Conservation (phyloP, 1,284 basidiomycete genomes). For the Heterobasidion parviporum region DNA sequence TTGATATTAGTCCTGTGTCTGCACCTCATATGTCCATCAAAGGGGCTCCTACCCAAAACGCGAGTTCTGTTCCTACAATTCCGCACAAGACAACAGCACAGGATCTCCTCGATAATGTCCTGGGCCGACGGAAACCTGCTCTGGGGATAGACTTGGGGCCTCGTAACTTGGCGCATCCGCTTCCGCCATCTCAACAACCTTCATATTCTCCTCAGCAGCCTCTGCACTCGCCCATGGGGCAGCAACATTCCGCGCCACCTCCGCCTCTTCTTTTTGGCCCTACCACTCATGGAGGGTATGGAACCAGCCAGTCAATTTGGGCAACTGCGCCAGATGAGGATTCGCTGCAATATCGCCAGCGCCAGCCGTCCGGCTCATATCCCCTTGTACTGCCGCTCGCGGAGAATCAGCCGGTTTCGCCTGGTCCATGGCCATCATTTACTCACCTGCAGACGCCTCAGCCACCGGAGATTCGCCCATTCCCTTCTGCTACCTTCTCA, state of each 20-base stretch:
- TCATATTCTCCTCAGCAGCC: slow-evolving; percentile 2
- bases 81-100: slow-evolving; percentile 41
- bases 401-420: background rate
- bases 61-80: background rate
- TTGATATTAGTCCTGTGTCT: background rate
- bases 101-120: slow-evolving; percentile 52
- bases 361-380: slow-evolving; percentile 3
- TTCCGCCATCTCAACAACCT: slow-evolving; percentile 1
- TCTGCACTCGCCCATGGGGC: slow-evolving; percentile 5
- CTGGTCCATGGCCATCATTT: slow-evolving; percentile 7
- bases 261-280: slow-evolving; percentile 34
- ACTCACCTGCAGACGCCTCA: slow-evolving; percentile 3
- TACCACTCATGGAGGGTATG: slow-evolving; percentile 24
- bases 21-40: background rate
- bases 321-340: slow-evolving; percentile 39
- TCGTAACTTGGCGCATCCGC: background rate
- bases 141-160: slow-evolving; percentile 1
- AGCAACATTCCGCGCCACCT: slow-evolving; percentile 18
- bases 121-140: slow-evolving; percentile 22
- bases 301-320: slow-evolving; percentile 43
- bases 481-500: slow-evolving; percentile 1
- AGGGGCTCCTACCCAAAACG: background rate
- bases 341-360: slow-evolving; percentile 9
- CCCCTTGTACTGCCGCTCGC: slow-evolving; percentile 2
- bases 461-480: background rate